Evolutionary conservation across 1,139 yeast species (phyloP).

Genomic region (Nakaseomyces bracarensis): DNA sequence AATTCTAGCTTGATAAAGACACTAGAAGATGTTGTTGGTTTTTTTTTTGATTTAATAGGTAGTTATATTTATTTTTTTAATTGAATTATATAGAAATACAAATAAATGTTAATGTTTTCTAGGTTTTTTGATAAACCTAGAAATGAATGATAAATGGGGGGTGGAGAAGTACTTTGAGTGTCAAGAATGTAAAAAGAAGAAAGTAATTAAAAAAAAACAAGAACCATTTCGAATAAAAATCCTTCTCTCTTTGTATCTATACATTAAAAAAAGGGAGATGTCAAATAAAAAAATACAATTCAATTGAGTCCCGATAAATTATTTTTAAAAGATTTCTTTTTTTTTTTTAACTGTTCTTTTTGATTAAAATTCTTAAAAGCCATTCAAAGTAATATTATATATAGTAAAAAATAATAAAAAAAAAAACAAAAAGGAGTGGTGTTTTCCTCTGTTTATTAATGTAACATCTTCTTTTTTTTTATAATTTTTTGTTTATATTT

Average conservation of each 20-base stretch:
- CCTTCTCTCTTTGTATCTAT: too few species aligned
- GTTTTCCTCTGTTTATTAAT: slow-evolving; percentile 7
- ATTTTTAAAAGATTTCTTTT: background rate
- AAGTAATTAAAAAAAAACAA: too few species aligned
- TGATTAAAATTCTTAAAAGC: background rate
- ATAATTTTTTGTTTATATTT: slow-evolving; percentile 27
- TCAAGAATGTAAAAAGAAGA: too few species aligned
- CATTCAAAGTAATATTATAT: slow-evolving; percentile 3
- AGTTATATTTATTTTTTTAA: background rate
- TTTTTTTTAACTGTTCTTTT: background rate
- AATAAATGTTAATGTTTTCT: background rate
- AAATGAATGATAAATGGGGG: background rate
- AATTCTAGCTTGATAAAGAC: too few species aligned
- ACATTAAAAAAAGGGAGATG: too few species aligned
- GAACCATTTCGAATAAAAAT: too few species aligned
- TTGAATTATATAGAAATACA: slow-evolving; percentile 1
- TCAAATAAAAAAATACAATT: background rate
- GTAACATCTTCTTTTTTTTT: slow-evolving; percentile 8
- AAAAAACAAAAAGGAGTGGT: background rate
- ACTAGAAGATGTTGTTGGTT: too few species aligned
- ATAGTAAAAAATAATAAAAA: background rate
- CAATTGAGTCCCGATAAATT: background rate
- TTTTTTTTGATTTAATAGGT: background rate
- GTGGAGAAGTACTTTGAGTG: background rate
- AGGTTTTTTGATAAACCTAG: background rate